phyloP scores from a whole-genome alignment of 2,329 filamentous ascomycete species.

The Fusarium xylarioides region DNA sequence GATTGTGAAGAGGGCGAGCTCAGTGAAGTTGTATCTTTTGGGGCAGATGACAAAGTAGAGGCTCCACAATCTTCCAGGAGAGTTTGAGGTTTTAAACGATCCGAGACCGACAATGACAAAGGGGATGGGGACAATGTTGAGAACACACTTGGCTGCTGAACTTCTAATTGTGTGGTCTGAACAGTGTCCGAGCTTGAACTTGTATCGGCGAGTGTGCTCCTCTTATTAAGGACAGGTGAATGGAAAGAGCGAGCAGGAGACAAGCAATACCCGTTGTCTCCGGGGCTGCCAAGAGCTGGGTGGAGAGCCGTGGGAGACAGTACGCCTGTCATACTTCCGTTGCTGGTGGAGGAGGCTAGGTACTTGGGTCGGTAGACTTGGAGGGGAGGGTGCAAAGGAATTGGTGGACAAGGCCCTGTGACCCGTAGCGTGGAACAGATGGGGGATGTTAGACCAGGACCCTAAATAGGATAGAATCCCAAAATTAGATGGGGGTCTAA shows the following conservation, averaged over 20 bases:
- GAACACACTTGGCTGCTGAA: slow-evolving; percentile 4
- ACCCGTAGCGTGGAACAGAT: neutral
- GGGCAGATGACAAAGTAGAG: slow-evolving; percentile 27
- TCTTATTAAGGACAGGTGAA: slow-evolving; percentile 34
- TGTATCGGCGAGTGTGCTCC: slow-evolving; percentile 25
- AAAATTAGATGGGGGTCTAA: slow-evolving; percentile 11
- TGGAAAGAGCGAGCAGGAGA: slow-evolving; percentile 29
- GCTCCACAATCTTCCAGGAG: slow-evolving; percentile 39
- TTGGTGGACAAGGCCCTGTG: slow-evolving; percentile 15
- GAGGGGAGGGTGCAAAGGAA: slow-evolving; percentile 19
- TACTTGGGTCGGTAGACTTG: slow-evolving; percentile 1
- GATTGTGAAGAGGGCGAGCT: slow-evolving; percentile 1
- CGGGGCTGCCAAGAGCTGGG: slow-evolving; percentile 56
- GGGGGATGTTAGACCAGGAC: slow-evolving; percentile 2
- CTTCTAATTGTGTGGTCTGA: slow-evolving; percentile 4
- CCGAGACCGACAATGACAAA: slow-evolving; percentile 14
- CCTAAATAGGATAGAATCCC: slow-evolving; percentile 16
- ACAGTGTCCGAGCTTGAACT: neutral
- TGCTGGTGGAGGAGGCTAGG: slow-evolving; percentile 30
- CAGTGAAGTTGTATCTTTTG: slow-evolving; percentile 13
- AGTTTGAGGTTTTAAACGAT: slow-evolving; percentile 29
- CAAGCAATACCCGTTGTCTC: slow-evolving; percentile 25
- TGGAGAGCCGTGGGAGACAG: slow-evolving; percentile 60
- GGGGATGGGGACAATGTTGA: slow-evolving; percentile 10
- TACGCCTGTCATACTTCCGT: slow-evolving; percentile 42